Percentiles rank a stretch among this genome's conserved stretches.
phyloP scores from a whole-genome alignment of 192 early-diverging fungal species.

The Piromyces finnis region DNA sequence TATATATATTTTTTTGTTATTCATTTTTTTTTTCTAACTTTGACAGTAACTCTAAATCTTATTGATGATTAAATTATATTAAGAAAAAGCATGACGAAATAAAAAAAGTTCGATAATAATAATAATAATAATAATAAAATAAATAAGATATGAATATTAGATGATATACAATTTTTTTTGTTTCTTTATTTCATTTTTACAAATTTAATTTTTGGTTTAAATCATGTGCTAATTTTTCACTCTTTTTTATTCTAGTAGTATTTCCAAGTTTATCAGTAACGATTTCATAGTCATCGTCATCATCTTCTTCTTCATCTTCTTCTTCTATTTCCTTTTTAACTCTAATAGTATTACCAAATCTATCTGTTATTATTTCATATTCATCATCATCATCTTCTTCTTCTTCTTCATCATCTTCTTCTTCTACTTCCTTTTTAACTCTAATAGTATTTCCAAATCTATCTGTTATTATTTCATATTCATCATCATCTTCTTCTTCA shows the following conservation, averaged over 20 bases:
- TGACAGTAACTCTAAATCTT: no score
- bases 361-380: background rate
- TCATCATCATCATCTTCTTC: background rate
- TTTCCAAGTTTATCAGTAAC: constrained; percentile 13
- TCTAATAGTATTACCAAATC: background rate
- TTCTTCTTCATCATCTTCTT: background rate
- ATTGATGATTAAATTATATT: no score
- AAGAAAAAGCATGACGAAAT: no score
- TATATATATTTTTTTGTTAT: no score
- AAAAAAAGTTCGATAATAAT: no score
- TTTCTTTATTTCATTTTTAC: background rate
- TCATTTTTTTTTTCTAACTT: no score
- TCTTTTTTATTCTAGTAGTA: constrained; percentile 5
- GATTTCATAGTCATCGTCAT: constrained; percentile 11
- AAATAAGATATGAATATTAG: no score
- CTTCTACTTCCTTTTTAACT: background rate
- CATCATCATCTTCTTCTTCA: constrained; percentile 13
- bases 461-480: background rate
- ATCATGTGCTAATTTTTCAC: background rate
- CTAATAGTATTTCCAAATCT: background rate
- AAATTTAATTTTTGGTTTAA: background rate
- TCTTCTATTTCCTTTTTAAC: constrained; percentile 17
- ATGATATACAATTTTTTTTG: no score
- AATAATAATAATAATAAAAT: no score
- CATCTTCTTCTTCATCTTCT: constrained; percentile 25